These are phyloP conservation scores for Globisporangium echinulatum DNA, from an alignment of 352 stramenopile genomes.

Conservation along the genomic window DNA sequence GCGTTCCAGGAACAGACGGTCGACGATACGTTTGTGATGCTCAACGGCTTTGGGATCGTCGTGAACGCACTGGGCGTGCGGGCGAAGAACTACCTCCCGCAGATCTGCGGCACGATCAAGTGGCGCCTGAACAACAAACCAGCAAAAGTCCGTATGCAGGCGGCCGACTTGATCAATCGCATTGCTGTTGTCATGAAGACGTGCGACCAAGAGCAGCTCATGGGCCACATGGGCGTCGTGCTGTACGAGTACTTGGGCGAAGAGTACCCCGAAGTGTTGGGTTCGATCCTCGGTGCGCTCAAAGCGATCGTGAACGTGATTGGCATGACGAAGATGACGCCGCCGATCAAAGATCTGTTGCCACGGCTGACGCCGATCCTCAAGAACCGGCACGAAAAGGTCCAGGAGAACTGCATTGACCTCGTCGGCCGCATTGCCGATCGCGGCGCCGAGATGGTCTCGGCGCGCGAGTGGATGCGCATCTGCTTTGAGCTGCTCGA, in stretches of 20 bases:
- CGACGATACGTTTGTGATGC: conserved; percentile 93
- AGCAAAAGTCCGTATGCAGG: conserved; percentile 98
- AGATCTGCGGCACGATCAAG: conserved; percentile 99
- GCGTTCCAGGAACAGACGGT: conserved; percentile 98
- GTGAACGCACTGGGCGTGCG: conserved; percentile 96
- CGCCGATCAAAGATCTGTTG: conserved; percentile 98
- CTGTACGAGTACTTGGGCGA: conserved; percentile 99
- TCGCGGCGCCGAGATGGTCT: conserved; percentile 96
- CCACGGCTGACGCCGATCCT: conserved; percentile 98
- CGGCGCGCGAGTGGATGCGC: conserved; percentile 98
- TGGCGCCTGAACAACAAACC: conserved; percentile 99
- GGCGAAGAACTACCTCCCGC: conserved; percentile 97
- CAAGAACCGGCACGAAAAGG: conserved; percentile 99
- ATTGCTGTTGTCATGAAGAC: conserved; percentile 99
- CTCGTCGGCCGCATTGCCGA: conserved; percentile 98
- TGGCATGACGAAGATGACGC: conserved; percentile 99
- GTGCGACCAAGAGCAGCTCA: conserved; percentile 97
- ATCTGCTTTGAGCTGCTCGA: conserved; percentile 99
- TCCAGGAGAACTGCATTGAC: conserved; percentile 99
- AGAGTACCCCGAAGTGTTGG: conserved; percentile 99
- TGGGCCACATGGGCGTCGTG: conserved; percentile 98
- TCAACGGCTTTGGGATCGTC: conserved; percentile 98
- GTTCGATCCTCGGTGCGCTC: conserved; percentile 96
- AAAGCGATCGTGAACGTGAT: conserved; percentile 99
- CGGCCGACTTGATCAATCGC: conserved; percentile 96